Percentiles rank a stretch among this genome's conserved stretches.
phyloP scores from a whole-genome alignment of 2,329 filamentous ascomycete species.

The Emericellopsis cladophorae region DNA sequence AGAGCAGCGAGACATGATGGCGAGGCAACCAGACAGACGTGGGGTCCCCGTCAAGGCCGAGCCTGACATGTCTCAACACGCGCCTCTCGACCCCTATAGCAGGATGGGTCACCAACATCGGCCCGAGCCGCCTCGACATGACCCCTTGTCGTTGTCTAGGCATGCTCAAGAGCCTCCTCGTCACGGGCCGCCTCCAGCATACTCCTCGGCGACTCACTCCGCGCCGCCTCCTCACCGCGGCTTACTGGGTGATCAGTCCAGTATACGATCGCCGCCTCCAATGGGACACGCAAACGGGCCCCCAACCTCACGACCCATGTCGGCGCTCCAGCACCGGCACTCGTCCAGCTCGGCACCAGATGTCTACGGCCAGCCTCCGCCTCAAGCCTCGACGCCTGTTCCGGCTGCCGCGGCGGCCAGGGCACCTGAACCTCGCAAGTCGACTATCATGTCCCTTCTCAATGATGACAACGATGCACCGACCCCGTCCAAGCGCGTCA shows the following conservation, averaged over 20 bases:
- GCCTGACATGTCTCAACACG: constrained; percentile 18
- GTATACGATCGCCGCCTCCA: constrained; percentile 24
- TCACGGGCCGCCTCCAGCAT: constrained; percentile 18
- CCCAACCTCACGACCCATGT: constrained; percentile 21
- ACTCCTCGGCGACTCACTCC: constrained; percentile 3
- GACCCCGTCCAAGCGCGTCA: constrained; percentile 32
- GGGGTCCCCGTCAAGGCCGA: constrained; percentile 35
- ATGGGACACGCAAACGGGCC: constrained; percentile 13
- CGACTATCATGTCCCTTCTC: constrained; percentile 49
- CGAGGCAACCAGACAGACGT: constrained; percentile 10
- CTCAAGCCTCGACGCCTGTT: constrained; percentile 10
- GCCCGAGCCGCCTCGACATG: constrained; percentile 24
- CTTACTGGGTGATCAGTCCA: constrained; percentile 25
- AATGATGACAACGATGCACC: constrained; percentile 39
- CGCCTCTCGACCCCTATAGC: constrained; percentile 27
- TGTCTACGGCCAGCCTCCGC: constrained; percentile 9
- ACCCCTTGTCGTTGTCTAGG: constrained; percentile 24
- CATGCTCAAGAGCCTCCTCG: constrained; percentile 30
- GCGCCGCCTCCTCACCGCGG: constrained; percentile 17
- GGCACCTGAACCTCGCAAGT: constrained; percentile 41
- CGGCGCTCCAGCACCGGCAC: constrained; percentile 22
- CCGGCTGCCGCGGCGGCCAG: constrained; percentile 19
- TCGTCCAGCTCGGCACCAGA: constrained; percentile 16
- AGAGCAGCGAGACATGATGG: constrained; percentile 8
- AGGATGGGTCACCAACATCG: constrained; percentile 26